Percentiles rank a stretch among this genome's conserved stretches.
Evolutionary conservation across 2,329 filamentous ascomycete genomes (phyloP).

Genomic region (Metarhizium anisopliae): DNA sequence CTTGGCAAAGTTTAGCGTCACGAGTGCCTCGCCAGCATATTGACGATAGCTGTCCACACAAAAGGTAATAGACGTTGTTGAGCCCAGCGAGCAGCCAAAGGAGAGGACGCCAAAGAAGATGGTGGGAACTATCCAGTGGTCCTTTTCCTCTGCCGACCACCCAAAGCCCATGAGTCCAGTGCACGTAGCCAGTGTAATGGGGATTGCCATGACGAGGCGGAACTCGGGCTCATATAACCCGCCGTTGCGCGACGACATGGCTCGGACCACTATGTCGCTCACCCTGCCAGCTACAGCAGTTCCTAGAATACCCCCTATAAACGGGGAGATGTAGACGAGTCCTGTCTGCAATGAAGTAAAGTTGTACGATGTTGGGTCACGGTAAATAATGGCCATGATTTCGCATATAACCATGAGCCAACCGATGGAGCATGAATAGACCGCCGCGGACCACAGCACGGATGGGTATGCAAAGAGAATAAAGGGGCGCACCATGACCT

Average conservation of each 20-base stretch:
- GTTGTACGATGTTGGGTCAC: slow-evolving; percentile 59
- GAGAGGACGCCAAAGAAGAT: slow-evolving; percentile 87
- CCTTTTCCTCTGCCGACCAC: slow-evolving; percentile 68
- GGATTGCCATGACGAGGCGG: slow-evolving; percentile 76
- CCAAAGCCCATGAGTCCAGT: slow-evolving; percentile 91
- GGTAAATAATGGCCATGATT: slow-evolving; percentile 72
- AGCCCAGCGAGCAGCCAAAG: slow-evolving; percentile 84
- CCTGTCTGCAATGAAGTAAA: slow-evolving; percentile 76
- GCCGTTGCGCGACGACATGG: slow-evolving; percentile 74
- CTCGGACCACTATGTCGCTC: slow-evolving; percentile 75
- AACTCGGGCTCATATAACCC: slow-evolving; percentile 95
- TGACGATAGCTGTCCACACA: slow-evolving; percentile 88
- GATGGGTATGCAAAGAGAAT: slow-evolving; percentile 81
- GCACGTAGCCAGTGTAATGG: slow-evolving; percentile 67
- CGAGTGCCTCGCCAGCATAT: slow-evolving; percentile 87
- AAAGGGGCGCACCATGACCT: slow-evolving; percentile 70
- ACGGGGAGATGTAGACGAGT: slow-evolving; percentile 82
- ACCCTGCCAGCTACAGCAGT: slow-evolving; percentile 84
- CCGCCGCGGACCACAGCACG: slow-evolving; percentile 76
- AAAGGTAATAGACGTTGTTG: slow-evolving; percentile 88
- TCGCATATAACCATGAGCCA: slow-evolving; percentile 96
- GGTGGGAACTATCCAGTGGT: slow-evolving; percentile 86
- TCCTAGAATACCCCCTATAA: slow-evolving; percentile 78
- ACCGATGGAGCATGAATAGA: slow-evolving; percentile 82
- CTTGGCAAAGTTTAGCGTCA: slow-evolving; percentile 91